These are phyloP conservation scores for Mollisiaceae sp. DNA, from an alignment of 2,329 filamentous ascomycete genomes.

Conservation along the genomic window DNA sequence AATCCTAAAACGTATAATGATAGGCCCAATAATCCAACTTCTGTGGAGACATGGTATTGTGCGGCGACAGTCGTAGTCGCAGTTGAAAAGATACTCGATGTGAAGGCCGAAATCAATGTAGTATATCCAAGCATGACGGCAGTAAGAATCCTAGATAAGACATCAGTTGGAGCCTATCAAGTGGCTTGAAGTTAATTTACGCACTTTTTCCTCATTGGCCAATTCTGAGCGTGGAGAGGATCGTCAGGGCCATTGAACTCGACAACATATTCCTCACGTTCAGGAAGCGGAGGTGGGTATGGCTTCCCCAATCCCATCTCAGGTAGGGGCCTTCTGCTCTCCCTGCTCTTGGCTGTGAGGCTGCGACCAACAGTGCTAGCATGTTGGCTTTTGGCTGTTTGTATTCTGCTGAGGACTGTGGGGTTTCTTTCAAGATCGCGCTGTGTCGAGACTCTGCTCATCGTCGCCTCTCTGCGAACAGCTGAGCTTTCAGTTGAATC, in stretches of 20 bases:
- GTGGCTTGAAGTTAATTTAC: constrained; percentile 39
- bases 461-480: constrained; percentile 49
- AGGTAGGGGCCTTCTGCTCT: constrained; percentile 65
- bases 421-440: constrained; percentile 71
- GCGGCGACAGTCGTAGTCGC: constrained; percentile 62
- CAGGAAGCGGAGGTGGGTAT: constrained; percentile 72
- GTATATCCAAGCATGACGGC: constrained; percentile 74
- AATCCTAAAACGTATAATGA: constrained; percentile 75
- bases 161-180: constrained; percentile 40
- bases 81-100: constrained; percentile 75
- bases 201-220: constrained; percentile 79
- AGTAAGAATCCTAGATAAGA: constrained; percentile 57
- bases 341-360: constrained; percentile 48
- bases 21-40: constrained; percentile 69
- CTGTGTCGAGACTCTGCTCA: constrained; percentile 68
- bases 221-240: constrained; percentile 86
- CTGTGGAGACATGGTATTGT: constrained; percentile 63
- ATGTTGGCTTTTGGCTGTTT: constrained; percentile 74
- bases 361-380: constrained; percentile 70
- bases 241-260: constrained; percentile 86
- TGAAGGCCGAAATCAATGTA: constrained; percentile 73
- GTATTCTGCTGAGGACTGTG: constrained; percentile 73
- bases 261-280: constrained; percentile 78
- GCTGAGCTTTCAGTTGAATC: constrained; percentile 48
- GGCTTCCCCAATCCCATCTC: constrained; percentile 75